Conservation (phyloP, 2,329 filamentous ascomycete genomes). For the Pseudocercospora cruenta region DNA sequence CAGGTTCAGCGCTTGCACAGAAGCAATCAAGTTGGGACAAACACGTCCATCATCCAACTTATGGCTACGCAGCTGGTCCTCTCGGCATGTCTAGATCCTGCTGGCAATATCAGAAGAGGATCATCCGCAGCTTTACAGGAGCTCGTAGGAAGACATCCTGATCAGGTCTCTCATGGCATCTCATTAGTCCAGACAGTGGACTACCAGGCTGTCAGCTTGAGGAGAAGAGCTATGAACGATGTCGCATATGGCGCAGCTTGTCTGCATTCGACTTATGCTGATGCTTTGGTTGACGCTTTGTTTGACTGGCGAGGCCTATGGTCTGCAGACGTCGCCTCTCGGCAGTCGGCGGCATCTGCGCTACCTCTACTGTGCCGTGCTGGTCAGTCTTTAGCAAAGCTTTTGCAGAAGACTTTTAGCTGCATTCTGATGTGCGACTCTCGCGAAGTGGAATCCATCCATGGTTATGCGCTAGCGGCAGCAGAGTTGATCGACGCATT, state of each 20-base stretch:
- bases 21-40: constrained; percentile 5
- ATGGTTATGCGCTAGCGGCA: constrained; percentile 25
- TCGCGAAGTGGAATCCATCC: constrained; percentile 27
- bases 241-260: constrained; percentile 71
- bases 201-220: constrained; percentile 89
- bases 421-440: constrained; percentile 50
- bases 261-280: constrained; percentile 67
- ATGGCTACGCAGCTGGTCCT: constrained; percentile 81
- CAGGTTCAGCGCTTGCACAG: constrained; percentile 38
- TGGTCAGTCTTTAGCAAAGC: constrained; percentile 42
- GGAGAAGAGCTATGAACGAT: constrained; percentile 77
- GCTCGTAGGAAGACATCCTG: constrained; percentile 87
- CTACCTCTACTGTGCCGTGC: constrained; percentile 62
- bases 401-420: constrained; percentile 46
- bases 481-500: constrained; percentile 12
- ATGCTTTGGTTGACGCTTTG: constrained; percentile 69
- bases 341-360: constrained; percentile 71
- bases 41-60: constrained; percentile 56
- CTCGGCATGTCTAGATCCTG: constrained; percentile 81
- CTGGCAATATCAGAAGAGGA: constrained; percentile 90
- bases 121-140: constrained; percentile 94
- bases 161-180: constrained; percentile 81
- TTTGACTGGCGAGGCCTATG: constrained; percentile 87
- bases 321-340: constrained; percentile 73
- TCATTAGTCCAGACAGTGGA: constrained; percentile 85